These are phyloP conservation scores for Leishmania turanica DNA, from an alignment of 208 protist genomes.

Conservation along the genomic window DNA sequence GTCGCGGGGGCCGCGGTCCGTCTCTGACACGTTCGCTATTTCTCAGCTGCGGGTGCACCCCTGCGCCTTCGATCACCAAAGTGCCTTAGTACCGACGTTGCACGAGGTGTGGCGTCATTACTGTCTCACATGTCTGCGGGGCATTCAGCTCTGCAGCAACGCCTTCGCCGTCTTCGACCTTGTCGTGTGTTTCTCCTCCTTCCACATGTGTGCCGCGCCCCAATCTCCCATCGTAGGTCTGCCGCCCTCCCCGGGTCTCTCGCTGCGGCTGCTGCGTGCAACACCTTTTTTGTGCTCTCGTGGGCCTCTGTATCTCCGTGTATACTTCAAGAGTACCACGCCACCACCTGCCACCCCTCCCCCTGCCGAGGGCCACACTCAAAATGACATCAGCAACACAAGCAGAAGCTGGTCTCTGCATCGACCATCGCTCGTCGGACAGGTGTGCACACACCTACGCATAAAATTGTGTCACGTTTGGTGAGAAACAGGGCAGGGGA, in stretches of 20 bases:
- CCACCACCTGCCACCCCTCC: background rate
- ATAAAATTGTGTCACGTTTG: too few species aligned
- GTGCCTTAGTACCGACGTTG: background rate
- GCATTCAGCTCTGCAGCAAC: background rate
- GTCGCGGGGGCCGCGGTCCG: background rate
- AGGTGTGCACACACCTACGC: too few species aligned
- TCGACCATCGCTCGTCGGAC: background rate
- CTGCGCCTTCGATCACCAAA: background rate
- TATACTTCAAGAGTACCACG: background rate
- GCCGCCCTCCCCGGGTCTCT: background rate
- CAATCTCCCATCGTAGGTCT: background rate
- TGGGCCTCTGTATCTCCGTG: background rate
- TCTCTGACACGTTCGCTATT: background rate
- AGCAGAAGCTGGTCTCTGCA: background rate
- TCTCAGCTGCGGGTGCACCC: background rate
- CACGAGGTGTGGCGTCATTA: background rate
- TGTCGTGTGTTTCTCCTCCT: background rate
- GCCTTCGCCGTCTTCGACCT: background rate
- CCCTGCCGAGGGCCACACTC: background rate
- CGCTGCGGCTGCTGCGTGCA: too few species aligned
- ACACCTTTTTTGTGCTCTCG: too few species aligned
- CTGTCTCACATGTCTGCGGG: background rate
- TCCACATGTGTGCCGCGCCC: background rate
- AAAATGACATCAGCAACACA: background rate
- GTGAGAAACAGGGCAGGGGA: background rate